These are phyloP conservation scores for Fusarium sp. DNA, from an alignment of 2,329 filamentous ascomycete genomes.

Conservation along the genomic window DNA sequence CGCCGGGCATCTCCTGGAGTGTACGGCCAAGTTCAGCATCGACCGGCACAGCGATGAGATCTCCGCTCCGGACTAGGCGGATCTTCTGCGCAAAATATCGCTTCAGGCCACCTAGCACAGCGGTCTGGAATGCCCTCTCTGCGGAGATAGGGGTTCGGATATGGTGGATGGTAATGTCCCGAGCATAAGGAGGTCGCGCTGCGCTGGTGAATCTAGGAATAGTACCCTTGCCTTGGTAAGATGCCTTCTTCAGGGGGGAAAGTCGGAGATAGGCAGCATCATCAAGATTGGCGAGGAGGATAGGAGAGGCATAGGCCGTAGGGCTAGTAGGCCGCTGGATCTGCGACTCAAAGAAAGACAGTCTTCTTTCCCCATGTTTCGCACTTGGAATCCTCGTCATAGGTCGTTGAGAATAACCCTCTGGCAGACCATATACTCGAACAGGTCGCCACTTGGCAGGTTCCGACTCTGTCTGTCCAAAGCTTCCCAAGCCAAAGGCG, in stretches of 20 bases:
- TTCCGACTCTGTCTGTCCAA: conserved; percentile 64
- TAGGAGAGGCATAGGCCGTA: conserved; percentile 81
- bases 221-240: conserved; percentile 61
- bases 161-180: conserved; percentile 87
- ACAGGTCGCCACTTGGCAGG: conserved; percentile 80
- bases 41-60: conserved; percentile 88
- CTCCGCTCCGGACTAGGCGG: conserved; percentile 85
- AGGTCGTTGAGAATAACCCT: conserved; percentile 72
- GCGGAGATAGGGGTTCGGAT: conserved; percentile 90
- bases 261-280: conserved; percentile 82
- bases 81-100: conserved; percentile 86
- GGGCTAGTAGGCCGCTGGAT: conserved; percentile 69
- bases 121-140: conserved; percentile 85
- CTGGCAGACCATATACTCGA: conserved; percentile 89
- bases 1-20: conserved; percentile 75
- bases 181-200: conserved; percentile 68
- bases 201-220: conserved; percentile 66
- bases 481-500: conserved; percentile 74
- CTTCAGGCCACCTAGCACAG: conserved; percentile 87
- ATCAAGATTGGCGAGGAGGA: conserved; percentile 87
- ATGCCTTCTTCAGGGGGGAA: conserved; percentile 70
- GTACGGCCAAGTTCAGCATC: conserved; percentile 86
- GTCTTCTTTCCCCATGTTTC: conserved; percentile 60
- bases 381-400: conserved; percentile 70
- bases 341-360: conserved; percentile 76